phyloP scores from a whole-genome alignment of 129 eudicot genomes.

The Mikania micrantha region DNA sequence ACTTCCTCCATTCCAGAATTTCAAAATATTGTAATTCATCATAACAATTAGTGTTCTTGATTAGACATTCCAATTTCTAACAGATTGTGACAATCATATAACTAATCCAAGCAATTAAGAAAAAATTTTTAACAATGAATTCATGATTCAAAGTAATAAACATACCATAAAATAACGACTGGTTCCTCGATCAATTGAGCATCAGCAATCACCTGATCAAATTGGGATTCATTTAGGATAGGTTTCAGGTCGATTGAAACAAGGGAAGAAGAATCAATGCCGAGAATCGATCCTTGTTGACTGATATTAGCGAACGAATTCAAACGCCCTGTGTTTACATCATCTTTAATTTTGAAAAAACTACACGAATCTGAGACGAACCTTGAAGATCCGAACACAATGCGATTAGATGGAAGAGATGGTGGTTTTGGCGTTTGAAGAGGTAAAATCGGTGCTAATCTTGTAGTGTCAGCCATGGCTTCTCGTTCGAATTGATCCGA shows the following conservation, averaged over 20 bases:
- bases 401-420: not conserved
- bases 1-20: not conserved
- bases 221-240: conserved; percentile 46
- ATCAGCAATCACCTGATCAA: conserved; percentile 53
- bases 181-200: conserved; percentile 56
- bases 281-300: conserved; percentile 19
- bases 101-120: too few species aligned
- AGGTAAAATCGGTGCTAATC: conserved; percentile 1
- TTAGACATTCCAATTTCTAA: too few species aligned
- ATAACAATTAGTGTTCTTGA: too few species aligned
- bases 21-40: not conserved
- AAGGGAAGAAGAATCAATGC: conserved; percentile 33
- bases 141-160: not conserved
- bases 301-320: conserved; percentile 1
- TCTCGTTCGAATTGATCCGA: not conserved
- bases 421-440: conserved; percentile 15
- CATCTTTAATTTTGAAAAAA: not conserved
- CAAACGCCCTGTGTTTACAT: not conserved
- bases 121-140: not conserved
- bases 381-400: conserved; percentile 6
- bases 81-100: too few species aligned
- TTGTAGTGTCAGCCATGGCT: conserved; percentile 13
- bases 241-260: conserved; percentile 55
- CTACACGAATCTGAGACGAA: not conserved
- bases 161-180: conserved; percentile 58